Evolutionary conservation across 768 basidiomycete genomes (phyloP), one percentile per base, ranked within the genome.

Genomic region (Dacryopinax primogenitus): DNA sequence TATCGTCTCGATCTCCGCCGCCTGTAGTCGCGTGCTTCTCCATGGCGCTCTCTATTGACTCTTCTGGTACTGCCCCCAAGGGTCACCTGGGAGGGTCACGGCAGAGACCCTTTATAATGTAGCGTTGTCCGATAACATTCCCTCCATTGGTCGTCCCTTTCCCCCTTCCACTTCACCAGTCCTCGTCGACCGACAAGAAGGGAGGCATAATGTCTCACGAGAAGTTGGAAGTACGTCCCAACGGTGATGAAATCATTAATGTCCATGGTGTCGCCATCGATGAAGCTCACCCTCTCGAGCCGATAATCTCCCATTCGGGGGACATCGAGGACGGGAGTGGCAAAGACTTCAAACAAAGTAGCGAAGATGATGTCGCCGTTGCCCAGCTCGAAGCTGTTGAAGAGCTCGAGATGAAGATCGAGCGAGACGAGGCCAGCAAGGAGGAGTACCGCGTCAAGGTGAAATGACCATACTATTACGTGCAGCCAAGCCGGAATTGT

Each of bases 371-470:
- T 23, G 51, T 58, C 26, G 51, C 51, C 26, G 51, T 58, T 30
- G 51, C 51, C 30, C 51, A 58, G 30, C 51, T 58, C 26, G 51
- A 58, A 30, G 51, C 51, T 30, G 51, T 58, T 18, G 51, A 58
- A 30, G 51, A 58, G 26, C 51, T 58, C 4, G 51, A 58, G 51
- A 58, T 58, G 51, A 58, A 58, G 51, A 58, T 58, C 26, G 4
- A 6, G 4, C 51, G 51, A 23, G 51, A 58, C 18, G 51, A 58
- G 51, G 51, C 51, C 51, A 58, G 26, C 51, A 58, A 74, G 47
- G 71, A 73, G n/a, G 75, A 77, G 69, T 77, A 76, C 66, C 70
- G 70, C 64, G 73, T 77, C 62, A 63, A 71, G 41, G 41, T 44
- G 41, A 44, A 44, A 44, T 44, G 41, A 18, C 18, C 41, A 44